A percentile compares a stretch with the other conserved stretches of the same genome.
phyloP scores from a whole-genome alignment of 169 alveolate genomes.

The Cyclospora cayetanensis region DNA sequence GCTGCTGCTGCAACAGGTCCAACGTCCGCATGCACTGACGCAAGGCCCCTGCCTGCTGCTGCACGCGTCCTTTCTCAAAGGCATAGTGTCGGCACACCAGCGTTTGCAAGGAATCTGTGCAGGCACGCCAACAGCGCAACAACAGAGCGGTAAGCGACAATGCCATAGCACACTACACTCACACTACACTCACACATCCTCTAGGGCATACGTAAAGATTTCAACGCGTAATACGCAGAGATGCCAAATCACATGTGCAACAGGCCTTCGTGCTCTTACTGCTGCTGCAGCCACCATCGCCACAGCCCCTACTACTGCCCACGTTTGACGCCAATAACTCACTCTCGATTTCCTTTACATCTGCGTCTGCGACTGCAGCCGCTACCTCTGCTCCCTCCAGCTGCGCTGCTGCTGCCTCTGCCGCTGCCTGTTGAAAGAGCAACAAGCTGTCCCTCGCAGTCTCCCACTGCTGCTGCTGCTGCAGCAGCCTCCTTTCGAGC shows the following conservation, averaged over 20 bases:
- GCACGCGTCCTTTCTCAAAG: slow-evolving; percentile 66
- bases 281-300: not conserved
- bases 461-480: slow-evolving; percentile 56
- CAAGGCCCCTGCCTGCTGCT: slow-evolving; percentile 66
- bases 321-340: not conserved
- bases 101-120: slow-evolving; percentile 38
- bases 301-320: slow-evolving; percentile 21
- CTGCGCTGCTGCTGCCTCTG: slow-evolving; percentile 45
- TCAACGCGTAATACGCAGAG: too few relatives aligned
- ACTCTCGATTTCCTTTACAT: slow-evolving; percentile 23
- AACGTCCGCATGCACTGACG: slow-evolving; percentile 36
- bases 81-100: slow-evolving; percentile 68
- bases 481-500: slow-evolving; percentile 19
- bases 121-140: slow-evolving; percentile 15
- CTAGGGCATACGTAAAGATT: too few relatives aligned
- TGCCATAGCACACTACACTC: too few relatives aligned
- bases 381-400: slow-evolving; percentile 26
- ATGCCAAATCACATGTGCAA: not conserved
- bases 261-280: not conserved
- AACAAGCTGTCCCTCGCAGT: not conserved
- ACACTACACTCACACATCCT: too few relatives aligned
- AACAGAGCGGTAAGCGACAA: too few relatives aligned
- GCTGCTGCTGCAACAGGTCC: slow-evolving; percentile 29
- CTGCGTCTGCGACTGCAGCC: slow-evolving; percentile 30
- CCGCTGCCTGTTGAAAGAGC: slow-evolving; percentile 49